Conservation (phyloP, 768 basidiomycete species). For the Leccinum fibrillosum region DNA sequence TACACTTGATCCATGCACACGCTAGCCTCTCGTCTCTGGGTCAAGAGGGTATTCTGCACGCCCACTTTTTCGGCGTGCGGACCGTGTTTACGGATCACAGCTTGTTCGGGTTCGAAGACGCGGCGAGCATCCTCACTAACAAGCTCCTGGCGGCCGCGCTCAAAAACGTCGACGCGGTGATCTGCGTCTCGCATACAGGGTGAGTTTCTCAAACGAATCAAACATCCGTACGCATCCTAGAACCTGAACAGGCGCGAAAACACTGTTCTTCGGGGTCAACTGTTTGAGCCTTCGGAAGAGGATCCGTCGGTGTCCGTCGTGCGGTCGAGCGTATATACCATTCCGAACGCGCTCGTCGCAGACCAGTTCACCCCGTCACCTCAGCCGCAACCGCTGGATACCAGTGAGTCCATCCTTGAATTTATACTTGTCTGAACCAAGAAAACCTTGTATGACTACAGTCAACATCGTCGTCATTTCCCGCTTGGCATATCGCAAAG, state of each 20-base stretch:
- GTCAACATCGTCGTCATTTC: constrained; percentile 92
- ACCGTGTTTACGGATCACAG: constrained; percentile 98
- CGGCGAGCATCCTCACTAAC: constrained; percentile 95
- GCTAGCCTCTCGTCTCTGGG: constrained; percentile 87
- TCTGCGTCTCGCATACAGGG: constrained; percentile 98
- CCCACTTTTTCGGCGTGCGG: constrained; percentile 80
- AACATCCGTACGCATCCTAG: neutral
- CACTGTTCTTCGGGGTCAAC: constrained; percentile 81
- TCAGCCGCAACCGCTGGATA: constrained; percentile 42
- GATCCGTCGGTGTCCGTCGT: constrained; percentile 45
- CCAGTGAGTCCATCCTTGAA: constrained; percentile 39
- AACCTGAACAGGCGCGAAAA: constrained; percentile 81
- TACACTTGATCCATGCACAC: constrained; percentile 88
- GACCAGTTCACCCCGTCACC: constrained; percentile 77
- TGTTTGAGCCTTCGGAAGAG: constrained; percentile 53
- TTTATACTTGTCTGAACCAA: neutral
- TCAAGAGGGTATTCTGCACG: constrained; percentile 89
- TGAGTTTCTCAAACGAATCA: constrained; percentile 31
- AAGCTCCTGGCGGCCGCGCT: constrained; percentile 86
- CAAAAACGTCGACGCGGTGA: constrained; percentile 88
- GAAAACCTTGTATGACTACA: constrained; percentile 25
- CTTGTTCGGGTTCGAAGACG: constrained; percentile 94
- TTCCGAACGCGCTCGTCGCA: constrained; percentile 88
- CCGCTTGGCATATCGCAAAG: constrained; percentile 91
- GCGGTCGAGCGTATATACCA: constrained; percentile 74